Evolutionary conservation across 164 flowering plant species (phyloP).

Genomic region (Buxus sempervirens): DNA sequence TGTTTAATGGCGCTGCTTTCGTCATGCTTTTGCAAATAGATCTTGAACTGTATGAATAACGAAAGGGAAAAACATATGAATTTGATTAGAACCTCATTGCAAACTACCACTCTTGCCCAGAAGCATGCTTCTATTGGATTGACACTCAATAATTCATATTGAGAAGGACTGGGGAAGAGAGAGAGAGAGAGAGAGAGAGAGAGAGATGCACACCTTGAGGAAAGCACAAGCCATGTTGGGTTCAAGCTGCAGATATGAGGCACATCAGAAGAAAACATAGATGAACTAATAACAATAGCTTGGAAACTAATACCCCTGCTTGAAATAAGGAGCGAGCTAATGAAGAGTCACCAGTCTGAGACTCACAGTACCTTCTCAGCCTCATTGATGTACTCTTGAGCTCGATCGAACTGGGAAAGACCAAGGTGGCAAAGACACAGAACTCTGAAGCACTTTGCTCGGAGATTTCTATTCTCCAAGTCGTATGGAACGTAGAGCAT

Average conservation of each 20-base stretch:
- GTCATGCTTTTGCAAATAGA: slow-evolving; percentile 72
- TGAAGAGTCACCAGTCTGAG: neutral
- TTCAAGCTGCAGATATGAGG: slow-evolving; percentile 63
- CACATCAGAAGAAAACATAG: neutral
- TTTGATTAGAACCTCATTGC: slow-evolving; percentile 1
- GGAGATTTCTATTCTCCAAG: slow-evolving; percentile 52
- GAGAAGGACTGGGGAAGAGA: too few species aligned
- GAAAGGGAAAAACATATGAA: neutral
- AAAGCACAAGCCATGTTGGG: slow-evolving; percentile 73
- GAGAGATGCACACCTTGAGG: slow-evolving; percentile 63
- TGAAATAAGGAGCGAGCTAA: neutral
- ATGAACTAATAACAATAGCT: neutral
- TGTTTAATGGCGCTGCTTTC: slow-evolving; percentile 50
- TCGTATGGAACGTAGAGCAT: slow-evolving; percentile 80
- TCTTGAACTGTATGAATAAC: slow-evolving; percentile 61
- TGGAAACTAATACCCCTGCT: neutral
- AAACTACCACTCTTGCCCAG: too few species aligned
- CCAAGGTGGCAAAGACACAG: slow-evolving; percentile 86
- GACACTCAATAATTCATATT: too few species aligned
- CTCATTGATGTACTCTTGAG: slow-evolving; percentile 81
- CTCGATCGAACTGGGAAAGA: slow-evolving; percentile 77
- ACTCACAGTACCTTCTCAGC: slow-evolving; percentile 67
- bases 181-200: slow-evolving; percentile 12
- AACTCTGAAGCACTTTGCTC: slow-evolving; percentile 88
- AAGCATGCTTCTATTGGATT: neutral